Conservation (phyloP, 805 yeast genomes). For the Saccharomycopsis synnaedendra region DNA sequence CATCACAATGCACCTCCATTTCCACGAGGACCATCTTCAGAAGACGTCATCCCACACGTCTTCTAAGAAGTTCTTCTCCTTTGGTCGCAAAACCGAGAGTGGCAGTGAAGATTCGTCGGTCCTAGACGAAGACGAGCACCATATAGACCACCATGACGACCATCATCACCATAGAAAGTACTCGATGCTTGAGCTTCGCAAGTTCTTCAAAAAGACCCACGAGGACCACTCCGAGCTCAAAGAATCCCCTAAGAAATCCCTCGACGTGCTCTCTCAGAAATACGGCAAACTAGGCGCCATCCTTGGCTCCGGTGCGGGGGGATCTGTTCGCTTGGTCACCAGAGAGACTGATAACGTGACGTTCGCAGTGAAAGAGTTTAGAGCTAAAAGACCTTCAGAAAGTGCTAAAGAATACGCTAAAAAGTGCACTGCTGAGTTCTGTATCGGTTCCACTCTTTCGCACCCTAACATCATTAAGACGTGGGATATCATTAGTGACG, state of each 20-base stretch:
- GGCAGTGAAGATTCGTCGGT: no score
- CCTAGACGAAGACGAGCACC: no score
- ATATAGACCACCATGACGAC: not conserved
- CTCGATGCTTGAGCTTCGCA: constrained; percentile 5
- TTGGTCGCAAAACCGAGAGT: no score
- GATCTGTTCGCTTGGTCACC: constrained; percentile 62
- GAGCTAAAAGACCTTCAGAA: constrained; percentile 62
- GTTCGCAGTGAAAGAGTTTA: constrained; percentile 77
- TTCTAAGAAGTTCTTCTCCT: no score
- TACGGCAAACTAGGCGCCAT: constrained; percentile 68
- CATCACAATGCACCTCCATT: no score
- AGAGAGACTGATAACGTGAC: constrained; percentile 60
- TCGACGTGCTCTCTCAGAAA: constrained; percentile 37
- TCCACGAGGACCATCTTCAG: no score
- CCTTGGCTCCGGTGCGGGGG: constrained; percentile 82
- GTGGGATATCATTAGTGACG: constrained; percentile 50
- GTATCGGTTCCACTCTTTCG: constrained; percentile 72
- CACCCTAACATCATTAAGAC: constrained; percentile 77
- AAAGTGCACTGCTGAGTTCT: constrained; percentile 81
- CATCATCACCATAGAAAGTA: not conserved
- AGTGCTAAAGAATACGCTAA: constrained; percentile 68
- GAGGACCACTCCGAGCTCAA: constrained; percentile 9
- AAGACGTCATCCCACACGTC: no score
- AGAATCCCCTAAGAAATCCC: constrained; percentile 35
- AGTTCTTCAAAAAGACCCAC: constrained; percentile 5